Base-by-base conservation (phyloP, 495 filamentous ascomycete species). In the Xylaria telfairii region DNA sequence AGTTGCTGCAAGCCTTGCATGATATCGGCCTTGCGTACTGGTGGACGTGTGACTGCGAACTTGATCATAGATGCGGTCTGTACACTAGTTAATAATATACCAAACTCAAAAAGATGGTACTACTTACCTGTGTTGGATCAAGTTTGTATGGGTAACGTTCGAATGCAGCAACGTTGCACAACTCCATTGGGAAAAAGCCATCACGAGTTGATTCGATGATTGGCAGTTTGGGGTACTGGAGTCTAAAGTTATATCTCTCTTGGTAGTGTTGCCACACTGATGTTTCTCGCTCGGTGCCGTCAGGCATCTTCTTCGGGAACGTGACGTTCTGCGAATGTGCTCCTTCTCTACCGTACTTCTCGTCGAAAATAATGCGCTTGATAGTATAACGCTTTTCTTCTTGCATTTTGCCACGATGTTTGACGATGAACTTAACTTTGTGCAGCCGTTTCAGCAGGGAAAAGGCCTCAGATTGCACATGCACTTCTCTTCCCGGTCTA, bases 81-180 rank as follows among this genome's bases (percentile, higher is more conserved):
- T 21, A 39, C 86, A 78, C 1, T 56, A 64, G 37, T 57, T 37
- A 47, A n/a, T 68, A 12, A 7, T 0, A 51, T 17, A 1, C 19
- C 8, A 12, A 46, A 21, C 7, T 26, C 13, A 8, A 10, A 2
- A 28, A 34, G 59, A 30, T 21, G 73, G 73, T 54, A 6, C 10
- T n/a, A 4, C 49, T 57, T 57, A 78, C 76, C 61, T 92, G 89
- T 0, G 77, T 74, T 21, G 92, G 87, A 70, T 88, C 88, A 2
- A 98, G 82, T 84, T 97, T 98, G 82, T 82, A 92, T 0, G 85
- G 84, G 79, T 94, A 99, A 0, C 90, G 88, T 81, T 97, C 93
- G 60, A 93, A 90, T 2, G 76, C 69, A 7, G 78, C 62, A 19
- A 83, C 69, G 44, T 78, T 73, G 75, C 93, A 87, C 2, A 92